phyloP scores from a whole-genome alignment of 2,329 filamentous ascomycete species.

The Sporothrix dimorphospora region DNA sequence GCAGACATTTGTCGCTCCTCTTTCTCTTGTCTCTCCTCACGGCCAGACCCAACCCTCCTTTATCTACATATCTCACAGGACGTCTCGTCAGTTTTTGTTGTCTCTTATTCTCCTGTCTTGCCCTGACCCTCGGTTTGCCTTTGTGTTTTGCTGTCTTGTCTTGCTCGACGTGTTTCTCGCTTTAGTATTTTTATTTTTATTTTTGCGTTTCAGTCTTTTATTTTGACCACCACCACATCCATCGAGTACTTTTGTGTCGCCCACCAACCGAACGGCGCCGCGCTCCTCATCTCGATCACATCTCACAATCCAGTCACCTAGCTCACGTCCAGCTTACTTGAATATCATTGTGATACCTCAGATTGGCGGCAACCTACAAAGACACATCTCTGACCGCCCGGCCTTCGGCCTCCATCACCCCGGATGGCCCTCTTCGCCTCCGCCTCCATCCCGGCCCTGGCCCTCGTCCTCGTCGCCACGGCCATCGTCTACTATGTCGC shows the following conservation, averaged over 20 bases:
- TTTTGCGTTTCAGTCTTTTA: not conserved
- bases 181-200: not conserved
- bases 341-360: not conserved
- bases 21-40: constrained; percentile 1
- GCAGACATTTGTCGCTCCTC: constrained; percentile 14
- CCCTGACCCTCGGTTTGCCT: not conserved
- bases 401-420: not conserved
- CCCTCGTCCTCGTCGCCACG: not conserved
- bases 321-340: not conserved
- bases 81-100: not conserved
- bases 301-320: not conserved
- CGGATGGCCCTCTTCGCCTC: constrained; percentile 24
- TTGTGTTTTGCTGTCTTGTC: no score
- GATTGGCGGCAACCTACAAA: not conserved
- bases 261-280: not conserved
- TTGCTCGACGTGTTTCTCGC: not conserved
- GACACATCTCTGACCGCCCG: not conserved
- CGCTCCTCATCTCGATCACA: not conserved
- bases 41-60: not conserved
- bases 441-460: not conserved
- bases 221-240: not conserved
- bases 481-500: constrained; percentile 30
- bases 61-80: constrained; percentile 6
- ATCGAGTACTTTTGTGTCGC: not conserved
- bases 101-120: not conserved